Conservation (phyloP, 805 yeast genomes). For the Wickerhamiella bombiphila region DNA sequence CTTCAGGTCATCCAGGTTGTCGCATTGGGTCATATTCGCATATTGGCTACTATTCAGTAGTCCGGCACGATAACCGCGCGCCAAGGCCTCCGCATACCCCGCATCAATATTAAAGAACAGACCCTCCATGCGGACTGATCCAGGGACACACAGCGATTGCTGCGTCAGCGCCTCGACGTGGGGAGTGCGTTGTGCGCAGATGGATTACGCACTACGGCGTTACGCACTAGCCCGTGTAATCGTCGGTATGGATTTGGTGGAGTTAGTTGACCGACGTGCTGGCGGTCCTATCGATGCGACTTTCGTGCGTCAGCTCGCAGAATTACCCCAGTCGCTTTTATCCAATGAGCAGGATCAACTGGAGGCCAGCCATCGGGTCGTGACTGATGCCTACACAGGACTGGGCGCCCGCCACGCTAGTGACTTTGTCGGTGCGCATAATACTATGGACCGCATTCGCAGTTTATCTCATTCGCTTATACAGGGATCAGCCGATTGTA, state of each 20-base stretch:
- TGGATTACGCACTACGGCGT: too few relatives aligned
- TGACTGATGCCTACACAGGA: conserved; percentile 1
- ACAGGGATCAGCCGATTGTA: conserved; percentile 6
- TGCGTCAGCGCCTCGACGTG: too few relatives aligned
- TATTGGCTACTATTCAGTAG: conserved; percentile 66
- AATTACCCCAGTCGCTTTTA: conserved; percentile 12
- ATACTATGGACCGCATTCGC: conserved; percentile 9
- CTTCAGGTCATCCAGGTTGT: conserved; percentile 82
- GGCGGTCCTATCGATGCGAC: background rate
- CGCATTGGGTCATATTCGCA: conserved; percentile 89
- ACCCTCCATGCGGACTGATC: conserved; percentile 98
- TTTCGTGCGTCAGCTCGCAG: background rate
- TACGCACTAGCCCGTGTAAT: too few relatives aligned
- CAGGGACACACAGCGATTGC: too few relatives aligned
- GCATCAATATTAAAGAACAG: conserved; percentile 74
- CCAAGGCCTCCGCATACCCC: conserved; percentile 89
- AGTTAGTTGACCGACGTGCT: background rate
- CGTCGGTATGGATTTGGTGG: background rate
- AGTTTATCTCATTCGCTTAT: conserved; percentile 5
- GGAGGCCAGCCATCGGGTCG: conserved; percentile 4
- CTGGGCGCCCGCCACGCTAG: conserved; percentile 10
- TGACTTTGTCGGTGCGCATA: conserved; percentile 10
- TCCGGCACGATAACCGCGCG: conserved; percentile 86
- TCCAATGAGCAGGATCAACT: conserved; percentile 9
- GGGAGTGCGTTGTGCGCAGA: too few relatives aligned